A percentile compares a stretch with the other conserved stretches of the same genome.
Evolutionary conservation across 176 grass and related monocot species (phyloP).

Genomic region (Rhynchospora breviuscula): DNA sequence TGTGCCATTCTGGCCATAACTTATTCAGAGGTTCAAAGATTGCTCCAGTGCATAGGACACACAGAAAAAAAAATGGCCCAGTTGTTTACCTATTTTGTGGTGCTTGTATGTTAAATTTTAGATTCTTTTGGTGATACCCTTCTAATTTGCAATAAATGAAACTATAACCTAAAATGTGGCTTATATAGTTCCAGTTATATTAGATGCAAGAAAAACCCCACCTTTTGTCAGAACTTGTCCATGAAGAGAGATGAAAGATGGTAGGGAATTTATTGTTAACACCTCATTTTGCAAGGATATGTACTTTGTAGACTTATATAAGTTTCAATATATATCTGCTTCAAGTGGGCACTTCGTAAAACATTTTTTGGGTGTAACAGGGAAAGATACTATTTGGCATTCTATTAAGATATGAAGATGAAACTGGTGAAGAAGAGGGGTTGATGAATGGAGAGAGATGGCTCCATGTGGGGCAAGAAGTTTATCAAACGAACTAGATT

Average conservation of each 20-base stretch:
- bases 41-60: background rate
- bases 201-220: background rate
- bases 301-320: background rate
- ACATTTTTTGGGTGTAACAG: conserved; percentile 25
- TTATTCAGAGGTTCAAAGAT: background rate
- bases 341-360: background rate
- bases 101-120: background rate
- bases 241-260: background rate
- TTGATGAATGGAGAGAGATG: conserved; percentile 43
- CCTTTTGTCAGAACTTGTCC: background rate
- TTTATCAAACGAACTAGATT: conserved; percentile 30
- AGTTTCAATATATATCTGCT: background rate
- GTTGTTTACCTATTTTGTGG: background rate
- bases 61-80: background rate
- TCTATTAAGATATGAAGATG: conserved; percentile 60
- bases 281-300: background rate
- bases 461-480: conserved; percentile 66
- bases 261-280: background rate
- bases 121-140: background rate
- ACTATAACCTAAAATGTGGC: background rate
- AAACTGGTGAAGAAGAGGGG: conserved; percentile 25
- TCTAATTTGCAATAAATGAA: background rate
- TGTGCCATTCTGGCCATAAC: background rate
- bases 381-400: conserved; percentile 87
- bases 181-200: background rate